phyloP scores from a whole-genome alignment of 2,329 filamentous ascomycete species.

The Colletotrichum australisinense region DNA sequence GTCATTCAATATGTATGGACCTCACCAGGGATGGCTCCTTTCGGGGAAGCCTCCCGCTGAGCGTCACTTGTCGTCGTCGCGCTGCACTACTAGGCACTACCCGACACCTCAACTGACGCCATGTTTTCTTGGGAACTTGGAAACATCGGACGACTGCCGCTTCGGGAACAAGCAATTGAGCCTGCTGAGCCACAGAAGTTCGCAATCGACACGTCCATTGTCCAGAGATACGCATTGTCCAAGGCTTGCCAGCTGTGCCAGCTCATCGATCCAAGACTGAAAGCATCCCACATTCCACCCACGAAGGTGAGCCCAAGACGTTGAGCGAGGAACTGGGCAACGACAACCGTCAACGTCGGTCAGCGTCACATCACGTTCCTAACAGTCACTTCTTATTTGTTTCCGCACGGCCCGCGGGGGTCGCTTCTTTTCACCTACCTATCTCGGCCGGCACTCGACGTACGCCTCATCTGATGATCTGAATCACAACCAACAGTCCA shows the following conservation, averaged over 20 bases:
- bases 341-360: neutral
- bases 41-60: slow-evolving; percentile 15
- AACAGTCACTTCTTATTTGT: neutral
- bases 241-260: slow-evolving; percentile 24
- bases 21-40: neutral
- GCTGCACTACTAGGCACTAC: slow-evolving; percentile 18
- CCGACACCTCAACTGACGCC: slow-evolving; percentile 30
- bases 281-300: slow-evolving; percentile 28
- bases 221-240: slow-evolving; percentile 1
- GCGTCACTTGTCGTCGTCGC: slow-evolving; percentile 7
- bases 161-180: slow-evolving; percentile 3
- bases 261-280: slow-evolving; percentile 19
- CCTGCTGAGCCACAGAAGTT: neutral
- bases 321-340: slow-evolving; percentile 7
- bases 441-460: slow-evolving; percentile 21
- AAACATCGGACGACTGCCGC: slow-evolving; percentile 27
- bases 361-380: slow-evolving; percentile 1
- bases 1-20: neutral
- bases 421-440: slow-evolving; percentile 9
- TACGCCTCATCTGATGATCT: slow-evolving; percentile 23
- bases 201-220: slow-evolving; percentile 7
- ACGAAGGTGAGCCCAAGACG: neutral
- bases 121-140: slow-evolving; percentile 22
- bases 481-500: slow-evolving; percentile 21
- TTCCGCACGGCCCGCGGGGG: slow-evolving; percentile 23